phyloP scores from a whole-genome alignment of 768 basidiomycete species.

The Mycena floridula region DNA sequence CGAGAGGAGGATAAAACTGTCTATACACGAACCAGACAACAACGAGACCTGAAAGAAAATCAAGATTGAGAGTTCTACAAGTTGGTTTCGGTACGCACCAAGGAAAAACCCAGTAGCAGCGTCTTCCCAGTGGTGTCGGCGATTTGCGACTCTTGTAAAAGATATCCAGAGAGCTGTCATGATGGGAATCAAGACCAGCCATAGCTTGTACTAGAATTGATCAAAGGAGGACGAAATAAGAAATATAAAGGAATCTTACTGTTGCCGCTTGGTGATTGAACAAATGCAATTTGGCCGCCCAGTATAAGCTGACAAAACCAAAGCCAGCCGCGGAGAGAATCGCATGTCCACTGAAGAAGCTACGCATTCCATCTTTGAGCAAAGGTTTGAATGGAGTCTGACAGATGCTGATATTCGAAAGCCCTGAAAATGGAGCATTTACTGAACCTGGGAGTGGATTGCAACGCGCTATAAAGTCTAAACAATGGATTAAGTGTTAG shows the following conservation, averaged over 20 bases:
- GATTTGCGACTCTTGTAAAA: constrained; percentile 18
- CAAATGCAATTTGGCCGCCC: constrained; percentile 17
- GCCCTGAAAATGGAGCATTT: constrained; percentile 15
- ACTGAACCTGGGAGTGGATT: constrained; percentile 12
- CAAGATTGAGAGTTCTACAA: too few species aligned
- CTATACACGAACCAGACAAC: constrained; percentile 13
- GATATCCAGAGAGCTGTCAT: constrained; percentile 16
- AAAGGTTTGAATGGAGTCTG: constrained; percentile 11
- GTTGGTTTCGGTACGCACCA: too few species aligned
- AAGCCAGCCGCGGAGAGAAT: constrained; percentile 15
- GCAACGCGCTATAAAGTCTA: constrained; percentile 19
- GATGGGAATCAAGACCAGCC: constrained; percentile 17
- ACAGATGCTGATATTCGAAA: constrained; percentile 16
- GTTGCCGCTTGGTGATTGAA: constrained; percentile 14
- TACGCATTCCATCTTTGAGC: constrained; percentile 19
- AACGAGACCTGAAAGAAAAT: too few species aligned
- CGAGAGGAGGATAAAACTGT: constrained; percentile 18
- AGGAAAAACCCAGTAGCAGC: constrained; percentile 13
- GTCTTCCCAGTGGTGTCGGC: constrained; percentile 16
- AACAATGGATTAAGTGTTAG: not conserved
- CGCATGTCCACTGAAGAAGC: constrained; percentile 22
- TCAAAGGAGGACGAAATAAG: not conserved
- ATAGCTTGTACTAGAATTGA: constrained; percentile 13
- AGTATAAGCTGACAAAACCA: constrained; percentile 15
- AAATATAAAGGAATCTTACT: constrained; percentile 1